Percentiles rank a stretch among this genome's conserved stretches.
phyloP scores from a whole-genome alignment of 2,329 filamentous ascomycete species.

The Tolypocladium pustulatum region DNA sequence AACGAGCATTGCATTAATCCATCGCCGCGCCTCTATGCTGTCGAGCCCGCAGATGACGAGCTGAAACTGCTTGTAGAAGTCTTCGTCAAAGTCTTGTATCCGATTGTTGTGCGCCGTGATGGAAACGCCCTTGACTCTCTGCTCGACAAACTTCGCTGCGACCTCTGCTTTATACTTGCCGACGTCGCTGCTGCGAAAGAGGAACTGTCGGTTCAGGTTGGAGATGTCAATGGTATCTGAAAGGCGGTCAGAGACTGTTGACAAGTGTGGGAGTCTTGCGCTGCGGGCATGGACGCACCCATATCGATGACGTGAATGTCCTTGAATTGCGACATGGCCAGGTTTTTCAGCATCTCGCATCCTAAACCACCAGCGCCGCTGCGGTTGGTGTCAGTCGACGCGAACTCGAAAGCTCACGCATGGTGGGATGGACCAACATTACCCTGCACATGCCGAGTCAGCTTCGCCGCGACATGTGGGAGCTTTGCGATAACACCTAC shows the following conservation, averaged over 20 bases:
- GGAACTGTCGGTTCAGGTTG: slow-evolving; percentile 93
- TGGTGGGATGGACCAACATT: slow-evolving; percentile 29
- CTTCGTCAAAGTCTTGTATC: slow-evolving; percentile 94
- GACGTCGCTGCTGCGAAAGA: slow-evolving; percentile 86
- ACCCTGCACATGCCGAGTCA: slow-evolving; percentile 27
- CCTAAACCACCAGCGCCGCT: slow-evolving; percentile 91
- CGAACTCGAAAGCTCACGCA: neutral
- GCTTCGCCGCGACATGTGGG: neutral
- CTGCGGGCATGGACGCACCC: slow-evolving; percentile 44
- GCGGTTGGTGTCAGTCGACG: neutral
- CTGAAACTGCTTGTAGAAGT: slow-evolving; percentile 96
- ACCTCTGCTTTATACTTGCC: slow-evolving; percentile 91
- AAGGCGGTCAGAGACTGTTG: neutral
- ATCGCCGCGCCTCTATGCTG: slow-evolving; percentile 93
- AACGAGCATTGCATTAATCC: slow-evolving; percentile 94
- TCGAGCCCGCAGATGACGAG: slow-evolving; percentile 90
- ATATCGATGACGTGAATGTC: slow-evolving; percentile 99
- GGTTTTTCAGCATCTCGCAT: slow-evolving; percentile 93
- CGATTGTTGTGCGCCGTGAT: slow-evolving; percentile 91
- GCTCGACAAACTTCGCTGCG: slow-evolving; percentile 83
- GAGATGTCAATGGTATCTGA: slow-evolving; percentile 95
- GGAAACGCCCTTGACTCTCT: slow-evolving; percentile 75
- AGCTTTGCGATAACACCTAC: slow-evolving; percentile 32
- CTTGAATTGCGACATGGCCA: slow-evolving; percentile 90
- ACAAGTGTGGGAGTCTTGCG: neutral